phyloP scores from a whole-genome alignment of 768 basidiomycete genomes.

The Trametes sanguinea region DNA sequence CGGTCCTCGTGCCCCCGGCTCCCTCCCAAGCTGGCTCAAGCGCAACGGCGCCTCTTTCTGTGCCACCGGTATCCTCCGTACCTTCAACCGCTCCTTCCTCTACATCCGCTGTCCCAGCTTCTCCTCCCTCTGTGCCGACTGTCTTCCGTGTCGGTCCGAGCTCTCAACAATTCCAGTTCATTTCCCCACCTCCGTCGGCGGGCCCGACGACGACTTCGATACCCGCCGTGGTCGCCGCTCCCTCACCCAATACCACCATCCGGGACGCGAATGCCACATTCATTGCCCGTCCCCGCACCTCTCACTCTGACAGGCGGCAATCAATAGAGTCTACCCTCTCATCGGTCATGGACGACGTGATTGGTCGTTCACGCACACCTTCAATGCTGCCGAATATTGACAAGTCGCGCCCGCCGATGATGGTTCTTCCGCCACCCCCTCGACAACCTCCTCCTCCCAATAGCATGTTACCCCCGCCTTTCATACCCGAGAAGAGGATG shows the following conservation, averaged over 20 bases:
- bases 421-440: slow-evolving; percentile 77
- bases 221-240: slow-evolving; percentile 39
- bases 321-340: slow-evolving; percentile 75
- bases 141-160: slow-evolving; percentile 61
- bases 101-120: slow-evolving; percentile 34
- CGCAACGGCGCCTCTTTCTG: neutral
- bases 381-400: slow-evolving; percentile 62
- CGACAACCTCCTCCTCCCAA: slow-evolving; percentile 74
- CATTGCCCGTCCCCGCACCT: slow-evolving; percentile 49
- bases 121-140: slow-evolving; percentile 30
- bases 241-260: slow-evolving; percentile 44
- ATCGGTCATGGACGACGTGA: slow-evolving; percentile 48
- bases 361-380: slow-evolving; percentile 59
- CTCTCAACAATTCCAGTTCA: slow-evolving; percentile 68
- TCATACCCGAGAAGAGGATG: slow-evolving; percentile 69
- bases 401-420: slow-evolving; percentile 83
- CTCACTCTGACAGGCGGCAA: slow-evolving; percentile 61
- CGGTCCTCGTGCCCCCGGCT: slow-evolving; percentile 28
- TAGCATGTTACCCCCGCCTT: slow-evolving; percentile 72
- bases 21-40: no score
- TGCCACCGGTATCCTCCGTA: slow-evolving; percentile 45
- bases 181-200: slow-evolving; percentile 51
- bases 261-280: slow-evolving; percentile 57
- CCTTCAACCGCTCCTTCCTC: slow-evolving; percentile 22
- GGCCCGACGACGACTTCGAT: slow-evolving; percentile 36